A percentile compares a stretch with the other conserved stretches of the same genome.
These are phyloP conservation scores for Pleurotus salmoneostramineus DNA, from an alignment of 768 basidiomycete species.

Conservation along the genomic window DNA sequence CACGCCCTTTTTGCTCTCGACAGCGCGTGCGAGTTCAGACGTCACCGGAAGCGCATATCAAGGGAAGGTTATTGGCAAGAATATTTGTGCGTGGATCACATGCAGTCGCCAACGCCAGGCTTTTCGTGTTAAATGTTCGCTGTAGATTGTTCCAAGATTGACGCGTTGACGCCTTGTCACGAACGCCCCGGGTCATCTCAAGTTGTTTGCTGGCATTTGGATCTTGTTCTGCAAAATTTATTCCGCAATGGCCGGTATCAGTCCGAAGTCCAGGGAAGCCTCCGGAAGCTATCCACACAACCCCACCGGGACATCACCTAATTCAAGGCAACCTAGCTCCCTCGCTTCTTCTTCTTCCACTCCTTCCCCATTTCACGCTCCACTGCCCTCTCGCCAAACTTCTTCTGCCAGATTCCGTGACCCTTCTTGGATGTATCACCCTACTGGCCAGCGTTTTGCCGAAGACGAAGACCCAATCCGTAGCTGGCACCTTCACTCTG, in stretches of 20 bases:
- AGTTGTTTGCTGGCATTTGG: not conserved
- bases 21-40: no score
- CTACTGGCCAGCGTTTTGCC: conserved; percentile 6
- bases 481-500: conserved; percentile 6
- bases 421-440: conserved; percentile 8
- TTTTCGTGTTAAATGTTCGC: no score
- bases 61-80: no score
- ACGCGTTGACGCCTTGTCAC: no score
- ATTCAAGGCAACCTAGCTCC: conserved; percentile 1
- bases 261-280: conserved; percentile 4
- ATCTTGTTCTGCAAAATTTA: not conserved
- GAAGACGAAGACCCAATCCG: conserved; percentile 1
- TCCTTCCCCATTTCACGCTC: not conserved
- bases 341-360: not conserved
- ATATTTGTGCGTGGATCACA: no score
- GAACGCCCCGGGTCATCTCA: not conserved
- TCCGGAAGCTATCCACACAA: conserved; percentile 1
- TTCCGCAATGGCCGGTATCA: conserved; percentile 7
- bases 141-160: no score
- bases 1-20: no score
- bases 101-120: no score
- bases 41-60: no score
- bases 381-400: conserved; percentile 1
- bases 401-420: conserved; percentile 3
- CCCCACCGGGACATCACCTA: conserved; percentile 1